These are phyloP conservation scores for Tricholoma sp. DNA, from an alignment of 768 basidiomycete genomes.

Conservation along the genomic window DNA sequence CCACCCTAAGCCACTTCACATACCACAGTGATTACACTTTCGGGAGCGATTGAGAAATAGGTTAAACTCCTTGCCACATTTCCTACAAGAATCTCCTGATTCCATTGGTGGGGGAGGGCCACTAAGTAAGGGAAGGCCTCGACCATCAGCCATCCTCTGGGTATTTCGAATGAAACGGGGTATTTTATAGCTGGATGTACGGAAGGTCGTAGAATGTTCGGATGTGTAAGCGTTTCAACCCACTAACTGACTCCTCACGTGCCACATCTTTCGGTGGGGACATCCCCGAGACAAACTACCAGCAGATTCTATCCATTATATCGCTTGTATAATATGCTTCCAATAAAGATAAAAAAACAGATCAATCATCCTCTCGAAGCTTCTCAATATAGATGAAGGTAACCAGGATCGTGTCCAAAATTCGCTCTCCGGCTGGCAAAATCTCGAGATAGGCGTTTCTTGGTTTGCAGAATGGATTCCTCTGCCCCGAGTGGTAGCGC, in stretches of 20 bases:
- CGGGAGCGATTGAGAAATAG: slow-evolving; percentile 58
- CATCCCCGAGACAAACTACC: too few relatives aligned
- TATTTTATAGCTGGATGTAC: slow-evolving; percentile 2
- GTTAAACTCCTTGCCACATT: slow-evolving; percentile 71
- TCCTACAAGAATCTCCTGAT: slow-evolving; percentile 45
- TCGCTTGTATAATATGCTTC: too few relatives aligned
- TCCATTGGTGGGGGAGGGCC: slow-evolving; percentile 47
- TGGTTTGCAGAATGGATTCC: slow-evolving; percentile 6
- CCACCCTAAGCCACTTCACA: slow-evolving; percentile 16
- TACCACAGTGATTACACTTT: slow-evolving; percentile 74
- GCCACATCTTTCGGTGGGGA: not conserved
- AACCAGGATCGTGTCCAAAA: slow-evolving; percentile 25
- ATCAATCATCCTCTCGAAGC: slow-evolving; percentile 19
- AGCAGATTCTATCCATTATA: not conserved
- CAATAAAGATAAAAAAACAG: not conserved
- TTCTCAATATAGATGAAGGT: slow-evolving; percentile 29
- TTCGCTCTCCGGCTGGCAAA: slow-evolving; percentile 21
- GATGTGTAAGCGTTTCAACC: too few relatives aligned
- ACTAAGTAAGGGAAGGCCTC: slow-evolving; percentile 67
- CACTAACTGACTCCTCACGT: not conserved
- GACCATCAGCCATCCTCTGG: slow-evolving; percentile 20
- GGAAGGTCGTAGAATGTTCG: slow-evolving; percentile 14
- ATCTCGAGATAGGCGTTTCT: slow-evolving; percentile 22
- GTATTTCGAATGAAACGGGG: not conserved
- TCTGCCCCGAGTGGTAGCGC: slow-evolving; percentile 13